Percentiles rank a stretch among this genome's conserved stretches.
Evolutionary conservation across 768 basidiomycete genomes (phyloP).

Genomic region (Mycena filopes): DNA sequence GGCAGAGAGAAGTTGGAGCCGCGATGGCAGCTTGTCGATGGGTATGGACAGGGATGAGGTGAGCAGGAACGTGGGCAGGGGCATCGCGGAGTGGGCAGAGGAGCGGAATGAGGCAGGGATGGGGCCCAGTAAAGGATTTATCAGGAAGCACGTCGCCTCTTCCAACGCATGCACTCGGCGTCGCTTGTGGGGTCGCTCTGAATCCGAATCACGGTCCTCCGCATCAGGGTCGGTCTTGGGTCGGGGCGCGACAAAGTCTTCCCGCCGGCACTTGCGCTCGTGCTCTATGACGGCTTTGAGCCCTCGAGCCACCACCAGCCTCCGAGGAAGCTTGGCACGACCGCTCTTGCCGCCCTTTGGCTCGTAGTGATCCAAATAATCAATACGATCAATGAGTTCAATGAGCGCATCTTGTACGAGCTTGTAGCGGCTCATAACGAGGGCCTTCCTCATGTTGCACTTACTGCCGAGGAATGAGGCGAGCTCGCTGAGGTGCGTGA

Average conservation of each 20-base stretch:
- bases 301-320: constrained; percentile 73
- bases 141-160: constrained; percentile 65
- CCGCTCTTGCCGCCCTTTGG: constrained; percentile 60
- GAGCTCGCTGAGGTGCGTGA: constrained; percentile 66
- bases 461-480: constrained; percentile 65
- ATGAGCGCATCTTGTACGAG: constrained; percentile 68
- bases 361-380: constrained; percentile 76
- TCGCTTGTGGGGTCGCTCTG: constrained; percentile 39
- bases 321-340: constrained; percentile 69
- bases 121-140: constrained; percentile 62
- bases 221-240: constrained; percentile 5
- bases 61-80: constrained; percentile 65
- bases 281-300: constrained; percentile 77
- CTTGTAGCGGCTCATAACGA: constrained; percentile 79
- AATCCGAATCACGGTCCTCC: constrained; percentile 29
- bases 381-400: constrained; percentile 70
- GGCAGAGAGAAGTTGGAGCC: constrained; percentile 70
- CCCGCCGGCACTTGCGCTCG: constrained; percentile 69
- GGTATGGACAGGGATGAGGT: constrained; percentile 46
- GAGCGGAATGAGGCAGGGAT: constrained; percentile 29
- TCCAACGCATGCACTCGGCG: constrained; percentile 47
- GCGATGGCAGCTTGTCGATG: constrained; percentile 57
- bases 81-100: constrained; percentile 34
- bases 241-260: constrained; percentile 40
- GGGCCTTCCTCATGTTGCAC: constrained; percentile 59